Base-by-base conservation (phyloP, 2,329 filamentous ascomycete species). In the Paecilomyces sp. region DNA sequence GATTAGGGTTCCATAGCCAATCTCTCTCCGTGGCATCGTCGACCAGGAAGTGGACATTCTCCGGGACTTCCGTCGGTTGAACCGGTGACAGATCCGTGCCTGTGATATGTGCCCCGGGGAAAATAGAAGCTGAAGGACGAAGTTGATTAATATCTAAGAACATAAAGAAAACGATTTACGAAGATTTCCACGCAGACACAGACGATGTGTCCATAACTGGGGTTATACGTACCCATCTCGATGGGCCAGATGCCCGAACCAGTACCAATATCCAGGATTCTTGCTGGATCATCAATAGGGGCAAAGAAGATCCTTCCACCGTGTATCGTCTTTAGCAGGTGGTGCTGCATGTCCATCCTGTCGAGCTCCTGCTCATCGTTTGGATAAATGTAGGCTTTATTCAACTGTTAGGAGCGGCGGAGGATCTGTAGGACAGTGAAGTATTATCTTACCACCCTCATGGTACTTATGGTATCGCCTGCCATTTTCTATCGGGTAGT, bases 21-120 rank as follows among this genome's bases (percentile, higher is more conserved):
- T 88, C 82, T 1, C 80, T 76, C 67, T 86, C 84, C 3, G 82
- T 80, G 68, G 80, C 80, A 66, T 92, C 88, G 68, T 91, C 88
- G 54, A 92, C 82, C 61, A 85, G 85, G 64, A 92, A 92, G 62
- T 85, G 83, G 13, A 91, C 87, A 63, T 92, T 92, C 18, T 83
- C 82, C 0, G 89, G 88, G 0, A 91, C 86, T 55, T 83, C 78
- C 3, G 76, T 76, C 2, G 87, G 86, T 67, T 90, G 87, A 28
- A 89, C 85, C 1, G 87, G 86, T 0, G 86, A 88, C 5, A 90
- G 77, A 66, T 90, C 87, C 8, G 84, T 88, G 33, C 85, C 87
- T 55, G 82, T 80, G 31, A 90, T 79, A 61, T 81, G 73, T 11
- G 86, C 76, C 3, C 80, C 68, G 12, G 86, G 86, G 61, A 86